phyloP scores from a whole-genome alignment of 108 stramenopile species.

The Fistulifera solaris region DNA sequence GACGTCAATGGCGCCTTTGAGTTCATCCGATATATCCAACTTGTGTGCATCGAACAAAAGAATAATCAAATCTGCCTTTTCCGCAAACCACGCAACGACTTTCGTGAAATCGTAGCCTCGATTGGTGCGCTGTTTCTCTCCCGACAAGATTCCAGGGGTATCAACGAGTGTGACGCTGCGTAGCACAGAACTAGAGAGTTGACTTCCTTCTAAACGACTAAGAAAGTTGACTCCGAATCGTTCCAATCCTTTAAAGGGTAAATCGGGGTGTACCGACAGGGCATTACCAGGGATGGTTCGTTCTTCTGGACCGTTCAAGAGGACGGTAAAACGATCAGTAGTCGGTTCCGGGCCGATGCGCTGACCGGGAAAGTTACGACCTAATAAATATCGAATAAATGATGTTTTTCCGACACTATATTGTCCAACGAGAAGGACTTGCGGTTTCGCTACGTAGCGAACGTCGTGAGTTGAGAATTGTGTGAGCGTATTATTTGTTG shows the following conservation, averaged over 20 bases:
- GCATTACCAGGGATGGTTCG: slow-evolving; percentile 97
- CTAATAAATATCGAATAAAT: slow-evolving; percentile 80
- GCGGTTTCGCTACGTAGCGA: slow-evolving; percentile 75
- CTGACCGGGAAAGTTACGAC: slow-evolving; percentile 83
- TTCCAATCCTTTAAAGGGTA: slow-evolving; percentile 93
- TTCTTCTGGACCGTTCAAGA: slow-evolving; percentile 95
- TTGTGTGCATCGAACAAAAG: slow-evolving; percentile 99
- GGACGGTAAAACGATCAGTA: slow-evolving; percentile 92
- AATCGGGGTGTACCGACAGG: slow-evolving; percentile 89
- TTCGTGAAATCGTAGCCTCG: slow-evolving; percentile 92
- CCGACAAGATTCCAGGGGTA: slow-evolving; percentile 96
- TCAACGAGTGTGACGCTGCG: slow-evolving; percentile 91
- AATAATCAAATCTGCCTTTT: slow-evolving; percentile 58
- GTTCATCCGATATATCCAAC: slow-evolving; percentile 98
- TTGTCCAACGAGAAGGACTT: slow-evolving; percentile 94
- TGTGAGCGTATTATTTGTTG: neutral
- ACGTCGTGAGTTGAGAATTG: slow-evolving; percentile 1
- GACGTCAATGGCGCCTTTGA: slow-evolving; percentile 91
- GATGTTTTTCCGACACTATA: slow-evolving; percentile 94
- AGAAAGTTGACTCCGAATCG: slow-evolving; percentile 93
- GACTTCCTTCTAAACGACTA: slow-evolving; percentile 91
- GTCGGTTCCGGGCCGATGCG: slow-evolving; percentile 98
- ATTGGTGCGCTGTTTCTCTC: slow-evolving; percentile 93
- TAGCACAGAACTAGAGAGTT: slow-evolving; percentile 76
- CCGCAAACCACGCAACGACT: slow-evolving; percentile 96